These are phyloP conservation scores for Podila clonocystis DNA, from an alignment of 192 early-diverging fungal genomes.

Conservation along the genomic window DNA sequence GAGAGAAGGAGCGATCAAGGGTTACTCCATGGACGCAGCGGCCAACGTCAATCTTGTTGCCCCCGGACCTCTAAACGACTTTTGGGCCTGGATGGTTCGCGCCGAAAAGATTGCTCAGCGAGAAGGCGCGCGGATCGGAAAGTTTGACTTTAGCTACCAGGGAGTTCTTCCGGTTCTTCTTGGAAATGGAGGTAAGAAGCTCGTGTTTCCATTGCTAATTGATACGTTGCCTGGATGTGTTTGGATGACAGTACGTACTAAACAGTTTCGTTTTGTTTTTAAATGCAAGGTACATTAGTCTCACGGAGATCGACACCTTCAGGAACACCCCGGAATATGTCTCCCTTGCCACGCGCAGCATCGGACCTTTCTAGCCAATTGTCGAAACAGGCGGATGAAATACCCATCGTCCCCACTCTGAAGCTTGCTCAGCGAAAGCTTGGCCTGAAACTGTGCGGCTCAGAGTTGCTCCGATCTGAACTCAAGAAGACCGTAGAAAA, in stretches of 20 bases:
- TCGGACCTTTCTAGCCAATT: constrained; percentile 29
- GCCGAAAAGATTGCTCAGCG: constrained; percentile 54
- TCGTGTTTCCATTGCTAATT: constrained; percentile 28
- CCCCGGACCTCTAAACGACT: constrained; percentile 58
- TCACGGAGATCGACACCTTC: constrained; percentile 51
- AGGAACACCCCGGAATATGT: constrained; percentile 48
- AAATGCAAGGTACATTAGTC: constrained; percentile 3
- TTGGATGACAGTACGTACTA: too few relatives aligned
- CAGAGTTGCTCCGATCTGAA: constrained; percentile 56
- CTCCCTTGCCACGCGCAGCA: constrained; percentile 26
- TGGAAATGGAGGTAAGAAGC: constrained; percentile 31
- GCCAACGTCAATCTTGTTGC: constrained; percentile 59
- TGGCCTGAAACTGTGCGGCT: constrained; percentile 60
- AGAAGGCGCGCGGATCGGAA: constrained; percentile 55
- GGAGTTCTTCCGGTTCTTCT: constrained; percentile 58
- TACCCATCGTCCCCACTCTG: constrained; percentile 58
- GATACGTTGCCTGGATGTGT: neutral
- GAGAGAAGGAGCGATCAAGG: constrained; percentile 74
- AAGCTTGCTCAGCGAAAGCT: constrained; percentile 59
- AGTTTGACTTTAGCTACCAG: constrained; percentile 63
- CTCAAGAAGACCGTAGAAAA: constrained; percentile 55
- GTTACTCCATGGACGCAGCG: constrained; percentile 83
- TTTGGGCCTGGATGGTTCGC: constrained; percentile 64
- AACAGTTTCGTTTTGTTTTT: neutral
- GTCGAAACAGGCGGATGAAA: constrained; percentile 46